A percentile compares a stretch with the other conserved stretches of the same genome.
Conservation (phyloP, 495 filamentous ascomycete genomes). For the Penicillium salamii region DNA sequence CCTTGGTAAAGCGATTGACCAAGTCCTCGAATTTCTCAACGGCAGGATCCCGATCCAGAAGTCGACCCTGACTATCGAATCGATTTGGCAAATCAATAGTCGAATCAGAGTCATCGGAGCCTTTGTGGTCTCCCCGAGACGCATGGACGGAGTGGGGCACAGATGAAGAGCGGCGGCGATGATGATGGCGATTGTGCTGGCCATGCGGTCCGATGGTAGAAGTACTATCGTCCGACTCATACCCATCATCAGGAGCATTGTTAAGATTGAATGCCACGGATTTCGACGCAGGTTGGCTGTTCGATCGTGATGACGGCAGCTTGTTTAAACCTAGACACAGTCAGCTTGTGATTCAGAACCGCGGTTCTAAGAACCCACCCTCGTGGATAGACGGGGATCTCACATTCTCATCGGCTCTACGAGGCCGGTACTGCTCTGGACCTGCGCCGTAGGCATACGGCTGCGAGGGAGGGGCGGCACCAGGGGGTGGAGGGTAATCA, state of each 20-base stretch:
- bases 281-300: slow-evolving; percentile 33
- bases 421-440: slow-evolving; percentile 42
- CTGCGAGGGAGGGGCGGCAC: slow-evolving; percentile 40
- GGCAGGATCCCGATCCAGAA: slow-evolving; percentile 38
- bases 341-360: slow-evolving; percentile 7
- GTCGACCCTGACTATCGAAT: slow-evolving; percentile 61
- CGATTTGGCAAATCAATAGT: slow-evolving; percentile 60
- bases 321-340: slow-evolving; percentile 25
- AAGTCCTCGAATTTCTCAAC: slow-evolving; percentile 37
- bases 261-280: slow-evolving; percentile 39
- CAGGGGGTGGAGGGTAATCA: slow-evolving; percentile 48
- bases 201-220: slow-evolving; percentile 27
- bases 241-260: slow-evolving; percentile 28
- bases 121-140: slow-evolving; percentile 4
- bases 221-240: slow-evolving; percentile 46
- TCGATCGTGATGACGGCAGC: slow-evolving; percentile 4
- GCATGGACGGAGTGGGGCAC: slow-evolving; percentile 10
- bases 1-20: slow-evolving; percentile 28
- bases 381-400: slow-evolving; percentile 44
- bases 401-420: slow-evolving; percentile 56
- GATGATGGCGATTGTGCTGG: slow-evolving; percentile 6
- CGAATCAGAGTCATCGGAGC: slow-evolving; percentile 33
- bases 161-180: slow-evolving; percentile 29
- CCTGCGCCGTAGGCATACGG: slow-evolving; percentile 43
- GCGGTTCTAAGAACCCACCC: slow-evolving; percentile 45